These are phyloP conservation scores for Pyrenochaeta sp. DNA, from an alignment of 2,329 filamentous ascomycete genomes.

Conservation along the genomic window DNA sequence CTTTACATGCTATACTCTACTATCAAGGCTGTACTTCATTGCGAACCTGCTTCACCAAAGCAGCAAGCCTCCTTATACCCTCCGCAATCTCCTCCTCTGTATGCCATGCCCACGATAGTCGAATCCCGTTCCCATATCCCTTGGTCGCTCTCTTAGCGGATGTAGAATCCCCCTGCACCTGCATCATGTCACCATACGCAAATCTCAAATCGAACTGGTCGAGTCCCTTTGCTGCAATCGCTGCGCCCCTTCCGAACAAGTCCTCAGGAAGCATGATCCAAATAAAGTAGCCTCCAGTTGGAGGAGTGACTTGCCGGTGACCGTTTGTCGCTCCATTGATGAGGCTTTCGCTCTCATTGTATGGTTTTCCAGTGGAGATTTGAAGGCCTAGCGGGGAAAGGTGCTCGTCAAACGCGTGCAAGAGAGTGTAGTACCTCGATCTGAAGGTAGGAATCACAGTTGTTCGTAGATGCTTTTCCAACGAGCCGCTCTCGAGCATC, in stretches of 20 bases:
- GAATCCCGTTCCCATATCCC: conserved; percentile 17
- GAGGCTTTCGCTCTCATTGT: not conserved
- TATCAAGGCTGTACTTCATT: not conserved
- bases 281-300: conserved; percentile 80
- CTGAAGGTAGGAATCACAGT: conserved; percentile 62
- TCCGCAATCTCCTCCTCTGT: conserved; percentile 17
- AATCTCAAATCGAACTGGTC: conserved; percentile 69
- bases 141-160: conserved; percentile 9
- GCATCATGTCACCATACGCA: conserved; percentile 71
- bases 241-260: conserved; percentile 54
- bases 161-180: conserved; percentile 46
- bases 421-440: conserved; percentile 59
- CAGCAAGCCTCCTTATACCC: conserved; percentile 14
- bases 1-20: too few relatives aligned
- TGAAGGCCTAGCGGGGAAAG: conserved; percentile 67
- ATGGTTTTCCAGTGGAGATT: conserved; percentile 26
- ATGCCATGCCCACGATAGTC: conserved; percentile 25
- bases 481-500: conserved; percentile 55
- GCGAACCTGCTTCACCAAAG: conserved; percentile 4
- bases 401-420: conserved; percentile 62
- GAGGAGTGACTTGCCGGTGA: conserved; percentile 41
- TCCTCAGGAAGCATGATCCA: conserved; percentile 69
- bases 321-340: conserved; percentile 1
- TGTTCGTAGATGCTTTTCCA: conserved; percentile 58
- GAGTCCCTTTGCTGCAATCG: conserved; percentile 62